Evolutionary conservation across 257 asterid genomes (phyloP).

Genomic region (Coffea canephora): DNA sequence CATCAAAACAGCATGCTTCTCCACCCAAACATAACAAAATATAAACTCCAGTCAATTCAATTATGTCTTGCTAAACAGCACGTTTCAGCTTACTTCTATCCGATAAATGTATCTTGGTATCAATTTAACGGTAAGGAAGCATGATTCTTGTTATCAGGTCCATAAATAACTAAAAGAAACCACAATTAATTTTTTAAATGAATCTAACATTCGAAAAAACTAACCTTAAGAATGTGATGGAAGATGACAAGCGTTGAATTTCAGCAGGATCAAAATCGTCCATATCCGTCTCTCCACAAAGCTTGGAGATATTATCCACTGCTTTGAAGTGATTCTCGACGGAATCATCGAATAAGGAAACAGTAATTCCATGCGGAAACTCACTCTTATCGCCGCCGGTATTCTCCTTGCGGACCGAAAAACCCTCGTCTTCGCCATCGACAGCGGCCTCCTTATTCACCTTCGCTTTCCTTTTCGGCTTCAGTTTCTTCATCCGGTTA

Average conservation of each 20-base stretch:
- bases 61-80: background rate
- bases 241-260: conserved; percentile 50
- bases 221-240: conserved; percentile 72
- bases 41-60: background rate
- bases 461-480: conserved; percentile 3
- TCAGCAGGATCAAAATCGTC: conserved; percentile 39
- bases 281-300: conserved; percentile 45
- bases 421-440: conserved; percentile 1
- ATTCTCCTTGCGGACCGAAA: background rate
- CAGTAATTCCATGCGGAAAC: conserved; percentile 28
- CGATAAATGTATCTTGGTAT: background rate
- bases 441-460: background rate
- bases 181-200: too few relatives aligned
- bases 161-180: too few relatives aligned
- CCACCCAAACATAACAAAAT: background rate
- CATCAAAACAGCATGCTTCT: background rate
- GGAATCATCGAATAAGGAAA: conserved; percentile 66
- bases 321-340: conserved; percentile 68
- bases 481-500: conserved; percentile 11
- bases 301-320: conserved; percentile 43
- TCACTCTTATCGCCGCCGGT: conserved; percentile 7
- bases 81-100: background rate
- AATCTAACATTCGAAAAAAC: background rate
- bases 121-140: too few relatives aligned
- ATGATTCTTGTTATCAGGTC: background rate